phyloP scores from a whole-genome alignment of 306 rosid genomes.

The Acmispon strigosus region DNA sequence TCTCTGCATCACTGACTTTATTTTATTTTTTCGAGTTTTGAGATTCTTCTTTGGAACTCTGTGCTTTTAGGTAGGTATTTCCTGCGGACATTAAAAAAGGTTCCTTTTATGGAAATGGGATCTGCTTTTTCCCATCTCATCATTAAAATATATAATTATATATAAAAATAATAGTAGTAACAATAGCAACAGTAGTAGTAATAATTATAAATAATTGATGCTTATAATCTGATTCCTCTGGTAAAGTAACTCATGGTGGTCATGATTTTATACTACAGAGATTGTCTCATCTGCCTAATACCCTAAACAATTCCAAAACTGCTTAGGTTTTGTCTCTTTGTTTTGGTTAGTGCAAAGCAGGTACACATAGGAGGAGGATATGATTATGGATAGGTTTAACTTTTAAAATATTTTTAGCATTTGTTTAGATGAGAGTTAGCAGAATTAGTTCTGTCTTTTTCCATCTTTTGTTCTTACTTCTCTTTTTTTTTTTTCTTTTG shows the following conservation, averaged over 20 bases:
- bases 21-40: conserved; percentile 12
- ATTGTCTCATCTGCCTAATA: conserved; percentile 73
- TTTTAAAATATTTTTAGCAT: neutral
- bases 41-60: conserved; percentile 74
- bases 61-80: conserved; percentile 81
- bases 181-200: neutral
- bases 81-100: conserved; percentile 68
- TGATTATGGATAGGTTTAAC: conserved; percentile 28
- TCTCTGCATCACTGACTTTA: conserved; percentile 64
- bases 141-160: conserved; percentile 12
- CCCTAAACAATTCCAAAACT: conserved; percentile 49
- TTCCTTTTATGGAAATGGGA: conserved; percentile 81
- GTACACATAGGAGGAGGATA: conserved; percentile 40
- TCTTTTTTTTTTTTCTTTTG: conserved; percentile 11
- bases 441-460: no score
- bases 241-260: conserved; percentile 50
- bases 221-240: conserved; percentile 44
- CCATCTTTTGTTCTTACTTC: conserved; percentile 24
- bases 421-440: no score
- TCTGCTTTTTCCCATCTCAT: conserved; percentile 71
- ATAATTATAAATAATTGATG: neutral
- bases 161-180: neutral
- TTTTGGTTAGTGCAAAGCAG: conserved; percentile 50
- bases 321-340: conserved; percentile 54
- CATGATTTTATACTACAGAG: conserved; percentile 57